Evolutionary conservation across 306 rosid genomes (phyloP), one percentile per base, ranked within the genome.

Genomic region (Urtica urens): DNA sequence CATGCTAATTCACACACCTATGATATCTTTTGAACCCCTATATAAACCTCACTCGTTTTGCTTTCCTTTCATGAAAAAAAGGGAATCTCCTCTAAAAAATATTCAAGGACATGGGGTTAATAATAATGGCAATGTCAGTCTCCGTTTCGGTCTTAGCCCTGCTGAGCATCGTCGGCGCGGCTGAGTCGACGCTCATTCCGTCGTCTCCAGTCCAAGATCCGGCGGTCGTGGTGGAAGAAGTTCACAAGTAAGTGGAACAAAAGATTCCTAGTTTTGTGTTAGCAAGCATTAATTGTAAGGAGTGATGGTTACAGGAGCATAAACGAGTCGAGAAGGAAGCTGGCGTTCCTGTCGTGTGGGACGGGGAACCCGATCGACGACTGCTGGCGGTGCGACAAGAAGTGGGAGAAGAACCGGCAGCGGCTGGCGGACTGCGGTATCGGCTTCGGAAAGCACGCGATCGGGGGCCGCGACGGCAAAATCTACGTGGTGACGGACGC

Each of bases 311-410:
- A 43, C 73, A 90, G 95, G 76, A 90, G 84, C 76, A 69, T 77
- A 53, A 81, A 82, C 58, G 76, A 26, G 10, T 77, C 82, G 0
- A 68, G 94, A 29, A 72, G 99, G 34, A 77, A 60, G 17, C 20
- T 90, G 43, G 99, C 69, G 13, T 81, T 53, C 60, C 72, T 83
- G 3, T 81, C 99, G 3, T 90, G 99, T 20, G 79, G 70, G 3
- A 75, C 60, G 0, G 95, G 95, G 1, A 90, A 90, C 62, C 87
- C 94, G 6, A 81, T 90, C 17, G 99, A 90, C 46, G 99, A 90
- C 54, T 90, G 99, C 55, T 90, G 99, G 99, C 64, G 87, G 46
- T 90, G 99, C 38, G 95, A 84, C 51, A 46, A 67, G 2, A 72
- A 81, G 2, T 90, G 99, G 99, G 82, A 59, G 28, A 77, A 66